These are phyloP conservation scores for Gamsiella multidivaricata DNA, from an alignment of 192 early-diverging fungal species.

Conservation along the genomic window DNA sequence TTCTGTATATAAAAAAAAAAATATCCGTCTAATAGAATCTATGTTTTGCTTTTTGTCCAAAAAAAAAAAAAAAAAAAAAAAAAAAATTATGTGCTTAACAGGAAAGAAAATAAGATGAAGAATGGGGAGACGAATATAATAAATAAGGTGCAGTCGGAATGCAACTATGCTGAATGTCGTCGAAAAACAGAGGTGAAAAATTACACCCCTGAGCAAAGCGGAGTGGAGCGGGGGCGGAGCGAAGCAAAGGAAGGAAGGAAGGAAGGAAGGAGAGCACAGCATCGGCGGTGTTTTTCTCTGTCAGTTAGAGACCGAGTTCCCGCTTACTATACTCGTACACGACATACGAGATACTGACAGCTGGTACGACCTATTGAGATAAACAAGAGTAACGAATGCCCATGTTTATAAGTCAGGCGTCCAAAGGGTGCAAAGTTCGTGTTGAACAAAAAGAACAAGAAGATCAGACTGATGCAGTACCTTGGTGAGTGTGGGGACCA, in stretches of 20 bases:
- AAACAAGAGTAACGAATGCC: not conserved
- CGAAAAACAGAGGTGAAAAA: too few species aligned
- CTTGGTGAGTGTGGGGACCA: conserved; percentile 79
- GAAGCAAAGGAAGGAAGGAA: too few species aligned
- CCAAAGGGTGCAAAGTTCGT: not conserved
- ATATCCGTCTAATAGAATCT: too few species aligned
- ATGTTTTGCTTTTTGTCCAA: not conserved
- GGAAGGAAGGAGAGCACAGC: not conserved
- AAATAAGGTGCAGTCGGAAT: too few species aligned
- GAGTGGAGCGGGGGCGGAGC: too few species aligned
- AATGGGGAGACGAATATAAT: not conserved
- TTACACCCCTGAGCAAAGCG: too few species aligned
- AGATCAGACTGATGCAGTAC: conserved; percentile 33
- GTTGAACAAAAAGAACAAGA: not conserved
- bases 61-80: conserved; percentile 13
- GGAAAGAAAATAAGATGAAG: conserved; percentile 4
- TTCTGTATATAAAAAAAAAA: not conserved
- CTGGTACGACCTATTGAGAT: conserved; percentile 68
- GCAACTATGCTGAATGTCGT: too few species aligned
- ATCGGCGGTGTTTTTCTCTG: not conserved
- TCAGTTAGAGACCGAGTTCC: conserved; percentile 42
- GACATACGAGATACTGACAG: conserved; percentile 78
- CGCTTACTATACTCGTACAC: conserved; percentile 70
- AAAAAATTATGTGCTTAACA: not conserved
- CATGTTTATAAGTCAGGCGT: not conserved